Evolutionary conservation across 805 yeast genomes (phyloP).

Genomic region (Scheffersomyces spartinae): DNA sequence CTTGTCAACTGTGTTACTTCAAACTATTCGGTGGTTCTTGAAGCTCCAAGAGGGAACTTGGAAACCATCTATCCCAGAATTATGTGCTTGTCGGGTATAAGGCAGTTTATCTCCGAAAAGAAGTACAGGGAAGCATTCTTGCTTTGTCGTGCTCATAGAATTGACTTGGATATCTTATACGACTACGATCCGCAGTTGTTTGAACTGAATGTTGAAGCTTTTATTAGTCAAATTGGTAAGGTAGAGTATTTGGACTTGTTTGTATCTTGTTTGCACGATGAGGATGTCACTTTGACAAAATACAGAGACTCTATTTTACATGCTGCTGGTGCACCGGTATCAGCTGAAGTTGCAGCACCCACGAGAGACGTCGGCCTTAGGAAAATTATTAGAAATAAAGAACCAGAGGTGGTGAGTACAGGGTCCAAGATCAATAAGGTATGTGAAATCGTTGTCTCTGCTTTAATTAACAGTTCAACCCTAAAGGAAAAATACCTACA

Average conservation of each 20-base stretch:
- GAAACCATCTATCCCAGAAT: slow-evolving; percentile 92
- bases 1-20: slow-evolving; percentile 75
- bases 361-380: too few species aligned
- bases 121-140: slow-evolving; percentile 66
- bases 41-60: slow-evolving; percentile 92
- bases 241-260: slow-evolving; percentile 79
- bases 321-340: too few species aligned
- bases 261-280: slow-evolving; percentile 75
- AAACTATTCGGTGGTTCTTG: slow-evolving; percentile 69
- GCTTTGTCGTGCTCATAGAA: slow-evolving; percentile 82
- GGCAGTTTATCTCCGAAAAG: slow-evolving; percentile 48
- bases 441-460: slow-evolving; percentile 57
- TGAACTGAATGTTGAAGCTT: slow-evolving; percentile 46
- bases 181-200: slow-evolving; percentile 76
- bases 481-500: slow-evolving; percentile 54
- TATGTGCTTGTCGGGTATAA: slow-evolving; percentile 76
- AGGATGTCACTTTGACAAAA: slow-evolving; percentile 72
- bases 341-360: too few species aligned
- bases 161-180: slow-evolving; percentile 79
- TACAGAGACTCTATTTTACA: slow-evolving; percentile 58
- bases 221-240: slow-evolving; percentile 58
- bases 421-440: slow-evolving; percentile 61
- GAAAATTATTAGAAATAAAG: slow-evolving; percentile 23
- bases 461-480: slow-evolving; percentile 36
- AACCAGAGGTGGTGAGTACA: too few species aligned